Conservation (phyloP, 176 grass and related monocot species). For the Alloteropsis semialata region DNA sequence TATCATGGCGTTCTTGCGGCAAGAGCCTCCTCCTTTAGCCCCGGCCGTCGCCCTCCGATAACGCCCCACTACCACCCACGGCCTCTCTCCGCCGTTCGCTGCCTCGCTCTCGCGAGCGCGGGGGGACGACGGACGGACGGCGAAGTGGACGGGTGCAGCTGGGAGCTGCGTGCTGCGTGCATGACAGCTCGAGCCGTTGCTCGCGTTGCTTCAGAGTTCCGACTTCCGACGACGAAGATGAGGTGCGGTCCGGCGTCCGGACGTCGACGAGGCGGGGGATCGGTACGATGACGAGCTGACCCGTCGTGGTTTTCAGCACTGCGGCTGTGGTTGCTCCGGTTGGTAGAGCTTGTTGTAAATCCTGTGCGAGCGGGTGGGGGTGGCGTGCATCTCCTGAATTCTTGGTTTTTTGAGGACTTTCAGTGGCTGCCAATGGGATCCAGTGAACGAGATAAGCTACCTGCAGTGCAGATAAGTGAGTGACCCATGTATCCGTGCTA, state of each 20-base stretch:
- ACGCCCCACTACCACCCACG: slow-evolving; percentile 17
- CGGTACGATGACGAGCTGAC: slow-evolving; percentile 19
- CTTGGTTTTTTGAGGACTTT: slow-evolving; percentile 10
- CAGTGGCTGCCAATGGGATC: neutral
- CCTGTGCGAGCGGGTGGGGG: no score
- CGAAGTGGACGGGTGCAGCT: neutral
- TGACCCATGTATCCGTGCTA: slow-evolving; percentile 14
- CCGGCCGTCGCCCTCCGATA: slow-evolving; percentile 30
- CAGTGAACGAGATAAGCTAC: slow-evolving; percentile 7
- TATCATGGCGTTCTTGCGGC: slow-evolving; percentile 26
- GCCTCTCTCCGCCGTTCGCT: neutral
- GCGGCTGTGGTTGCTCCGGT: neutral
- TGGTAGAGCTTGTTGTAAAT: neutral
- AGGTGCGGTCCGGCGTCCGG: neutral
- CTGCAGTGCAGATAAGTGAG: neutral
- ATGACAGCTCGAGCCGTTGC: neutral
- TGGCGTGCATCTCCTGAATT: no score
- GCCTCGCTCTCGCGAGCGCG: neutral
- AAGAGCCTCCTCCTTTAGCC: neutral
- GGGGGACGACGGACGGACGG: no score
- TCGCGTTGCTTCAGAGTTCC: neutral
- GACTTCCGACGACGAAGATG: slow-evolving; percentile 16
- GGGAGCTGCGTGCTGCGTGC: neutral
- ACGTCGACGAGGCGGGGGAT: slow-evolving; percentile 6
- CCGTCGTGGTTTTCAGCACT: neutral